Base-by-base conservation (phyloP, 495 filamentous ascomycete species). In the Podospora pseudoanserina region DNA sequence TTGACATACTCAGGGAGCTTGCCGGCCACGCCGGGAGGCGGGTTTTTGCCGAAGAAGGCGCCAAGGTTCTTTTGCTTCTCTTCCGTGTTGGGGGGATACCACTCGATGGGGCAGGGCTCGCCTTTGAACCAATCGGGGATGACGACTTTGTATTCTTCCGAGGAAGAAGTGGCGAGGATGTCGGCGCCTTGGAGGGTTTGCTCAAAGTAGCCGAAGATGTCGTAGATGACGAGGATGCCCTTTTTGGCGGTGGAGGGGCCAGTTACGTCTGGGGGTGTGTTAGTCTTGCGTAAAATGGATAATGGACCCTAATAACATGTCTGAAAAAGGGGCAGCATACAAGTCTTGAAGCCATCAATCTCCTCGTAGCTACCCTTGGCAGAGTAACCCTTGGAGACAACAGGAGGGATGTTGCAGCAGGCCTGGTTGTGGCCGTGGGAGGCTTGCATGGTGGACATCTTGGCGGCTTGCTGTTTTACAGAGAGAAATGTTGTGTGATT, bases 51-150 rank as follows among this genome's bases (percentile, higher is more conserved):
- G 82, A 97, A 93, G 86, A 95, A 97, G 28, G 82, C 83, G 62
- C 86, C 86, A 6, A 99, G 81, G 67, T 85, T 87, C 82, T 91
- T 76, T 76, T 88, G 83, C 82, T 97, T 92, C 74, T 97, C 92
- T 20, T 89, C 81, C 60, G 82, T 97, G 78, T 91, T 83, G 23
- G 94, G 91, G 0, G 94, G 94, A 82, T 90, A 92, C 86, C 83
- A 86, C 58, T 80, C 78, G 65, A 87, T 80, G 63, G 86, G 82
- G 55, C 82, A 81, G 0, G 84, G 82, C 44, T 85, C 77, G 70
- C 86, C 90, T 39, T 86, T 75, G 79, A 92, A 89, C 79, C 86
- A 89, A 78, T 92, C 90, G 1, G 88, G 88, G 66, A 92, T 88
- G 75, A 89, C 85, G 66, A 91, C 87, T 68, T 83, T 81, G 79